Base-by-base conservation (phyloP, 1,139 yeast genomes). In the Diutina rugosa region DNA sequence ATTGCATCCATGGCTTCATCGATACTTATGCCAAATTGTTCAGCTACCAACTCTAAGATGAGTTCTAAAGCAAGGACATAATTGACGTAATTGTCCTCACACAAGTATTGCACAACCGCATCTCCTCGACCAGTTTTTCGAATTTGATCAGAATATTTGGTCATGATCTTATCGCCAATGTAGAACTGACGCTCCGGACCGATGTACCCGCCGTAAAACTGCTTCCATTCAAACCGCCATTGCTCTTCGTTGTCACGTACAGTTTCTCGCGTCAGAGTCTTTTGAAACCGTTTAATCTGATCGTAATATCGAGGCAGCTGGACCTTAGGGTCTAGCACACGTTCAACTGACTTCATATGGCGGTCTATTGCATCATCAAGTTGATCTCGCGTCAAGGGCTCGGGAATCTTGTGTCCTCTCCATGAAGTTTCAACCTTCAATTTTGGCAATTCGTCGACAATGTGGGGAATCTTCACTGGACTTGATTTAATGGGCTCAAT, bases 141-240 rank as follows among this genome's bases (percentile, higher is more conserved):
- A 5, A 49, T 7, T 7, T 8, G 28, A 12, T 16, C n/a, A 16
- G 29, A 14, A 16, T 4, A 30, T 2, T n/a, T 9, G 16, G 21
- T 4, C 4, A 8, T 6, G n/a, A 49, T 14, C 21, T 49, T n/a
- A 4, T 30, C 53, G 7, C 53, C 53, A 16, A 49, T 32, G 35
- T 49, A 49, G n/a, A 49, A 49, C 14, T 49, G 53, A 6, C 53
- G 35, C 21, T 49, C 53, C n/a, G 18, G 28, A 9, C 53, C 53
- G n/a, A 49, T n/a, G 28, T 32, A 49, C 4, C 53, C 53, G 1
- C 41, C 41, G 16, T 49, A 49, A 14, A 49, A 49, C 12, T 30
- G 44, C 8, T 32, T 29, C 53, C 53, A 49, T 1, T n/a, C 29
- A 9, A 49, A 49, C 18, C 21, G 35, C 51, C 51, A 47, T 16